A percentile compares a stretch with the other conserved stretches of the same genome.
These are phyloP conservation scores for Aristolochia fimbriata DNA, from an alignment of 164 flowering plant species.

Conservation along the genomic window DNA sequence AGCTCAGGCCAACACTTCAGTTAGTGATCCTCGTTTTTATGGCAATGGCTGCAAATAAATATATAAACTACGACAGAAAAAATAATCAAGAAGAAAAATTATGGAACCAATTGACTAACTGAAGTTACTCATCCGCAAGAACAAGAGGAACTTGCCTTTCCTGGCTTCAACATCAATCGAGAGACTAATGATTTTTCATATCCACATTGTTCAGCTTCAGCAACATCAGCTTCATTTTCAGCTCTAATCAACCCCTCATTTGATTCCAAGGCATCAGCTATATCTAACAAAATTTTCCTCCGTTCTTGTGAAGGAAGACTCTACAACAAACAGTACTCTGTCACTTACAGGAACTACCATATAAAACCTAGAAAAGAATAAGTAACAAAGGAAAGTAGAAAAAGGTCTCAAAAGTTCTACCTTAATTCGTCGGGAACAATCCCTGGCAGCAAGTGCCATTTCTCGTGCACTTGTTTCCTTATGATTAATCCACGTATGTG, in stretches of 20 bases:
- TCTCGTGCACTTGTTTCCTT: conserved; percentile 56
- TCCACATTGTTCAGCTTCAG: conserved; percentile 67
- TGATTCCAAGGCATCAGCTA: conserved; percentile 86
- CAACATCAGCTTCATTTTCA: conserved; percentile 90
- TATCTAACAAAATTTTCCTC: conserved; percentile 56
- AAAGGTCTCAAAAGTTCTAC: conserved; percentile 19
- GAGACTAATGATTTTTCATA: conserved; percentile 77
- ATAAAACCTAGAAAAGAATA: neutral
- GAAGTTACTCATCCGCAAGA: neutral
- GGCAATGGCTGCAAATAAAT: no score
- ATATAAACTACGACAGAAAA: no score
- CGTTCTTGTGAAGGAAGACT: conserved; percentile 60
- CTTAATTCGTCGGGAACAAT: conserved; percentile 86
- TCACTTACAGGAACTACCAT: neutral
- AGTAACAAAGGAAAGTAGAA: neutral
- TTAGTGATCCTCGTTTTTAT: no score
- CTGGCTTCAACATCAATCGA: conserved; percentile 73
- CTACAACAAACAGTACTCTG: conserved; percentile 20
- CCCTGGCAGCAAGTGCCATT: conserved; percentile 98
- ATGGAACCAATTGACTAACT: no score
- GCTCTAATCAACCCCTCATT: conserved; percentile 47
- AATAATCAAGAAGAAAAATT: no score
- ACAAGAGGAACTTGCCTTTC: conserved; percentile 44
- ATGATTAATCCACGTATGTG: conserved; percentile 44
- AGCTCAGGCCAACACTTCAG: no score